Percentiles rank a stretch among this genome's conserved stretches.
phyloP scores from a whole-genome alignment of 768 basidiomycete species.

The Epithele typhae region DNA sequence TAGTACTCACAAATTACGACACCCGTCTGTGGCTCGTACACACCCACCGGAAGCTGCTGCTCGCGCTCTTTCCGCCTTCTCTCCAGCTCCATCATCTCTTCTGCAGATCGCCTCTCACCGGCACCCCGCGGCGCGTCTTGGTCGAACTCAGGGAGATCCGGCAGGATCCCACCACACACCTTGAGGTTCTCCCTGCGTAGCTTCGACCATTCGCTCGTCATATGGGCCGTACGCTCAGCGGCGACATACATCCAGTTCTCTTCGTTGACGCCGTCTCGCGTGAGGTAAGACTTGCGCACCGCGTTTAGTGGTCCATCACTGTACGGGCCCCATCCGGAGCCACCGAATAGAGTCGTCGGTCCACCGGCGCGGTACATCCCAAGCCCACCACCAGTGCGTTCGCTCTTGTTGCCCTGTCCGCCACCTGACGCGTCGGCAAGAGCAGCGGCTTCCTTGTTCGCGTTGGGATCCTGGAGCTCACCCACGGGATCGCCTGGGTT shows the following conservation, averaged over 20 bases:
- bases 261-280: constrained; percentile 75
- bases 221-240: constrained; percentile 59
- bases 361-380: constrained; percentile 89
- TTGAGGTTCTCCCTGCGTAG: constrained; percentile 52
- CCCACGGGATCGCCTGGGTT: constrained; percentile 81
- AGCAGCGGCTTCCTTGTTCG: constrained; percentile 41
- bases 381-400: constrained; percentile 46
- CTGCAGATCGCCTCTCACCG: constrained; percentile 6
- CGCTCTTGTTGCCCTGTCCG: constrained; percentile 39
- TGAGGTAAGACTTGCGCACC: constrained; percentile 74
- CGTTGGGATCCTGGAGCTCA: constrained; percentile 71
- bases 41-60: constrained; percentile 48
- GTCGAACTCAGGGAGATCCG: not conserved
- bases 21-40: constrained; percentile 82
- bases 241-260: constrained; percentile 93
- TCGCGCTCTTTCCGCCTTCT: constrained; percentile 18
- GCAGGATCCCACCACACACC: constrained; percentile 42
- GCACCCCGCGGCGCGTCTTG: not conserved
- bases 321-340: constrained; percentile 79
- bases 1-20: constrained; percentile 57
- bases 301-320: constrained; percentile 84
- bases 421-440: constrained; percentile 29
- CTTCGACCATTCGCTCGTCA: constrained; percentile 60
- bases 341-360: constrained; percentile 89
- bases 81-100: constrained; percentile 29